Evolutionary conservation across 768 basidiomycete species (phyloP).

Genomic region (Kwoniella bestiolae): DNA sequence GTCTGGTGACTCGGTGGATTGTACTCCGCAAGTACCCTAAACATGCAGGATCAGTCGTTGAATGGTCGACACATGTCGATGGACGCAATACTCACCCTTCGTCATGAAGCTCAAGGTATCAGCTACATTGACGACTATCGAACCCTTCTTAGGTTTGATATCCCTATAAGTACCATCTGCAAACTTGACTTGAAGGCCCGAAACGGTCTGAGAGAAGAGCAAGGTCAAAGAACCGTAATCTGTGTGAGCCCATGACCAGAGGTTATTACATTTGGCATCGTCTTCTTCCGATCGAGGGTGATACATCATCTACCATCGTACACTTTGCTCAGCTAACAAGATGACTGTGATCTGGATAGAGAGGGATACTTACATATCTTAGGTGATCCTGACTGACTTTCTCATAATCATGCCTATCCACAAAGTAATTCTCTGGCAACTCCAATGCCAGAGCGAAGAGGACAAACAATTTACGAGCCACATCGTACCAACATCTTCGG

Average conservation of each 20-base stretch:
- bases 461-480: slow-evolving; percentile 53
- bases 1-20: slow-evolving; percentile 34
- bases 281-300: slow-evolving; percentile 46
- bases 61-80: no score
- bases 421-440: slow-evolving; percentile 46
- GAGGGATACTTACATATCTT: slow-evolving; percentile 48
- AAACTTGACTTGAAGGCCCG: slow-evolving; percentile 59
- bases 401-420: slow-evolving; percentile 46
- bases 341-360: not conserved
- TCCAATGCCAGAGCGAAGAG: slow-evolving; percentile 50
- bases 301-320: slow-evolving; percentile 66
- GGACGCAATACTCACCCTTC: slow-evolving; percentile 30
- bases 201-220: slow-evolving; percentile 58
- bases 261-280: slow-evolving; percentile 38
- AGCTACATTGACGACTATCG: slow-evolving; percentile 57
- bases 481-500: slow-evolving; percentile 54
- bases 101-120: slow-evolving; percentile 53
- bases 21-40: slow-evolving; percentile 36
- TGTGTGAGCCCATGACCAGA: slow-evolving; percentile 47
- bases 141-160: slow-evolving; percentile 56
- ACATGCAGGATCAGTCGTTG: no score
- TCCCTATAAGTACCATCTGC: slow-evolving; percentile 58
- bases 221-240: slow-evolving; percentile 57
- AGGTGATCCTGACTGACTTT: slow-evolving; percentile 58
- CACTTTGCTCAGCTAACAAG: not conserved